Percentiles rank a stretch among this genome's conserved stretches.
Evolutionary conservation across 2,329 filamentous ascomycete species (phyloP).

Genomic region (Talaromyces sp.): DNA sequence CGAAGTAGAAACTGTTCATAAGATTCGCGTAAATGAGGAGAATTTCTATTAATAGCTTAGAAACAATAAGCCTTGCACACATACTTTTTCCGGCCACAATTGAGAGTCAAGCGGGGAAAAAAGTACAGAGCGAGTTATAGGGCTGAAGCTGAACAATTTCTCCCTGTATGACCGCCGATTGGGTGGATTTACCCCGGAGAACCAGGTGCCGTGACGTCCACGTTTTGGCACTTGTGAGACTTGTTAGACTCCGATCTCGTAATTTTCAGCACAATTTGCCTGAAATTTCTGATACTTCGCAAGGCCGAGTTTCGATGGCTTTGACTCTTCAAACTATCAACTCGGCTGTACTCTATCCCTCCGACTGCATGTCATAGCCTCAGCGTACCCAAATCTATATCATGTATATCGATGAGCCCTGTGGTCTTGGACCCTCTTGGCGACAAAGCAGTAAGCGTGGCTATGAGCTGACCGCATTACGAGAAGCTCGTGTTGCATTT

Average conservation of each 20-base stretch:
- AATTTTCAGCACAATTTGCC: neutral
- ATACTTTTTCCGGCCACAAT: neutral
- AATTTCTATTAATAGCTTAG: neutral
- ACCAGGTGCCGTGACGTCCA: neutral
- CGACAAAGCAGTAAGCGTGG: neutral
- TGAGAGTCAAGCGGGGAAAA: neutral
- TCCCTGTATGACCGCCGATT: neutral
- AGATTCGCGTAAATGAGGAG: neutral
- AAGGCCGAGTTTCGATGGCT: neutral
- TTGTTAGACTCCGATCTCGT: slow-evolving; percentile 3
- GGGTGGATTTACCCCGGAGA: neutral
- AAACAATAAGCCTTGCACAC: neutral
- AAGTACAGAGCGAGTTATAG: neutral
- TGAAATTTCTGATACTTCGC: neutral
- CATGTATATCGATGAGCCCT: neutral
- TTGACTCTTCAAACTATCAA: neutral
- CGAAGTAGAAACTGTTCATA: neutral
- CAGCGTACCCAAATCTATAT: neutral
- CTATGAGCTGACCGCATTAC: neutral
- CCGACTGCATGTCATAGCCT: neutral
- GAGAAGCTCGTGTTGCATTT: neutral
- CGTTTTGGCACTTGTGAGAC: neutral
- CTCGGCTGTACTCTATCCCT: neutral
- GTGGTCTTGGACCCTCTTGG: neutral
- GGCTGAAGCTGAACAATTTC: neutral